Conservation (phyloP, 257 asterid species). For the Plantago ovata region DNA sequence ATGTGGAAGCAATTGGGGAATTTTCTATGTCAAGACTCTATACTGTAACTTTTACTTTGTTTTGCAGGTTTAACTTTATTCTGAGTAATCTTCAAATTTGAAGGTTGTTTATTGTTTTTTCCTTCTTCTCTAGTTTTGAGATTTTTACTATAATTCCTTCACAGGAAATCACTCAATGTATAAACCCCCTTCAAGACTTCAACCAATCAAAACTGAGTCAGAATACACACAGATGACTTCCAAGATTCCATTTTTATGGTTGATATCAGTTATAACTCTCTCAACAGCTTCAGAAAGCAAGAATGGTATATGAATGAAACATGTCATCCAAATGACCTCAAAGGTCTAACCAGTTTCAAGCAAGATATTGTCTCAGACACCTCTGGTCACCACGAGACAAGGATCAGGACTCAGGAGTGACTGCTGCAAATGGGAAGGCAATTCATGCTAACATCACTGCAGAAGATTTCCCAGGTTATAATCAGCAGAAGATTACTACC, state of each 20-base stretch:
- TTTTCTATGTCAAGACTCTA: too few relatives aligned
- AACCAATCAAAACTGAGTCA: neutral
- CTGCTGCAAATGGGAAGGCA: conserved; percentile 69
- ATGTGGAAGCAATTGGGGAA: too few relatives aligned
- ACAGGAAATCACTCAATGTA: too few relatives aligned
- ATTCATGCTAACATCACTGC: conserved; percentile 35
- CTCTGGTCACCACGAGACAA: conserved; percentile 36
- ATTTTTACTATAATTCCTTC: too few relatives aligned
- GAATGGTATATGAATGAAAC: conserved; percentile 2
- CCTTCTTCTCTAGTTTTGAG: too few relatives aligned
- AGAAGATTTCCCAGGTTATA: conserved; percentile 47
- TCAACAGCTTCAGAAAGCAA: conserved; percentile 19
- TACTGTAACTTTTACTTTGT: too few relatives aligned
- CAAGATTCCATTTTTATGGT: conserved; percentile 16
- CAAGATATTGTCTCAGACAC: conserved; percentile 34
- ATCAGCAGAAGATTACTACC: conserved; percentile 31
- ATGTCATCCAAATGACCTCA: conserved; percentile 56
- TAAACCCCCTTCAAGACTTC: too few relatives aligned
- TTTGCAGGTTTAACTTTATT: too few relatives aligned
- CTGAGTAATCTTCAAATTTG: too few relatives aligned
- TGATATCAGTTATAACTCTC: conserved; percentile 32
- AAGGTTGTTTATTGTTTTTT: too few relatives aligned
- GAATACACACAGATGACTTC: conserved; percentile 29
- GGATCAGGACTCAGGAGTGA: conserved; percentile 36
- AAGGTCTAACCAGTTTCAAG: conserved; percentile 45